Base-by-base conservation (phyloP, 208 protist genomes). In the Vickermania spadyakhi region DNA sequence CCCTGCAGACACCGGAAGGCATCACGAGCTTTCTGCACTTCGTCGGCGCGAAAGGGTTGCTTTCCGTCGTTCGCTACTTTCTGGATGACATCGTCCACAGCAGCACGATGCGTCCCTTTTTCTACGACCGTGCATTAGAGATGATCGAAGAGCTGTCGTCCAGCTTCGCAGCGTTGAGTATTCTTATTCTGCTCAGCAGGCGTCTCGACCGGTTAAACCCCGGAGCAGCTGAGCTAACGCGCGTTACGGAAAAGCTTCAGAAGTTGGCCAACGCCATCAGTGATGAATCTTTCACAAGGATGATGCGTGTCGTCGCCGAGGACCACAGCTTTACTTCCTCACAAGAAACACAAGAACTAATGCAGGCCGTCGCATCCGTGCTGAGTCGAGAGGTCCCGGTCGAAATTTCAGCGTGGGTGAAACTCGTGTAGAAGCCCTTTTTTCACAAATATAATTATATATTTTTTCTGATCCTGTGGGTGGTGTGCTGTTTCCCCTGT, bases 401-500 rank as follows among this genome's bases (percentile, higher is more conserved):
- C 22, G 75, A 81, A 52, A 64, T 91, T 60, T 60, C 64, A 49
- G 60, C 64, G 52, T 91, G 84, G 81, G 61, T 88, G 42, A 55
- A 86, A 58, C 72, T 91, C n/a, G 45, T 79, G 2, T 55, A 45
- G 18, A n/a, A n/a, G n/a, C n/a, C n/a, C n/a, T n/a, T n/a, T n/a
- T n/a, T n/a, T n/a, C n/a, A n/a, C n/a, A n/a, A n/a, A n/a, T n/a
- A n/a, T n/a, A n/a, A n/a, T n/a, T n/a, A n/a, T n/a, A n/a, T n/a
- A n/a, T n/a, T n/a, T n/a, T n/a, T n/a, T n/a, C n/a, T n/a, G n/a
- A n/a, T n/a, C n/a, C n/a, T n/a, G n/a, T n/a, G n/a, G n/a, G n/a
- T n/a, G n/a, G n/a, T n/a, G n/a, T n/a, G n/a, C n/a, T n/a, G n/a
- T n/a, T n/a, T n/a, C n/a, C n/a, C n/a, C n/a, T n/a, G n/a, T n/a